Evolutionary conservation across 345 rosid genomes (phyloP), one percentile per base, ranked within the genome.

Genomic region (Euphorbia lathyris): DNA sequence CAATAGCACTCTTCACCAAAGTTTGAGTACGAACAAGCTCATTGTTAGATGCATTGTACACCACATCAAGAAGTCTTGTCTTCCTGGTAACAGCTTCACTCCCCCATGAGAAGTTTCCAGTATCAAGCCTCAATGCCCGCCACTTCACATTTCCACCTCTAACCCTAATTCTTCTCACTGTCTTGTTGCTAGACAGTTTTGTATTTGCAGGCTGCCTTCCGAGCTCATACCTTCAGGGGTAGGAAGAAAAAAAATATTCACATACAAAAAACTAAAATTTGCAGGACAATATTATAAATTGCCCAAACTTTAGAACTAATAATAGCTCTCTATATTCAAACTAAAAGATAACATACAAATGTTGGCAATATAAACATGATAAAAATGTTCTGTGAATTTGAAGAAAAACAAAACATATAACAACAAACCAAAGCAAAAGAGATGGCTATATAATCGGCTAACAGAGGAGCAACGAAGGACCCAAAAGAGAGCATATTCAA

Each of bases 101-200:
- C 0, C 79, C 79, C 79, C 79, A 76, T 3, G 79, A 76, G 71
- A 58, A 76, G 51, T 76, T 76, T n/a, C 79, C 79, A 66, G 79
- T 76, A 65, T 76, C 79, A 26, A 76, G 75, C 63, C 78, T 69
- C 73, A 75, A 43, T 22, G 78, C 78, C 56, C 78, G 78, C 78
- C 78, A 75, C 74, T 75, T 75, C 34, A 75, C 74, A 64, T 75
- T 75, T 20, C 78, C 78, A 43, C 78, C 78, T 69, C 78, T 36
- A 17, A 75, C 78, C 74, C 78, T 69, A 55, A 75, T 34, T 67
- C 78, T 75, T 38, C 78, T 75, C 16, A 75, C 78, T 29, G 78
- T 75, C 78, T 75, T 75, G 66, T 75, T 75, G 65, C 78, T 75
- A 45, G 78, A 75, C 34, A 75, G 70, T 32, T 75, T 75, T 3